A percentile compares a stretch with the other conserved stretches of the same genome.
phyloP scores from a whole-genome alignment of 805 yeast species.

The Wickerhamiella vanderwaltii region DNA sequence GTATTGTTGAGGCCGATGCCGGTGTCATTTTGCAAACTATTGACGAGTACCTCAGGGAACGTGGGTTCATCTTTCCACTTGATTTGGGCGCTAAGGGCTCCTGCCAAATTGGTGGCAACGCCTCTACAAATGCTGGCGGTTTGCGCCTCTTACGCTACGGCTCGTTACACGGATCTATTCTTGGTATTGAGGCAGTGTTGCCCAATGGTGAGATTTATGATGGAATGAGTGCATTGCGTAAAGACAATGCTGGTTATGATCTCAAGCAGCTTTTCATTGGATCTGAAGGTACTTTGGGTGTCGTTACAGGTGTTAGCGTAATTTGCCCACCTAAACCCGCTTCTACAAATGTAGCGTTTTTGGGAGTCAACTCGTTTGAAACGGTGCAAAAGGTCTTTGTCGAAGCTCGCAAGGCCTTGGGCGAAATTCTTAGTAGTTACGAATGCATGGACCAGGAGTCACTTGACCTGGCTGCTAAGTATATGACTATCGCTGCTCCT shows the following conservation, averaged over 20 bases:
- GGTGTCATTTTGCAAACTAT: conserved; percentile 80
- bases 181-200: conserved; percentile 81
- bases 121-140: conserved; percentile 97
- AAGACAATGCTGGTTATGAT: conserved; percentile 92
- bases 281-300: conserved; percentile 81
- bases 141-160: conserved; percentile 78
- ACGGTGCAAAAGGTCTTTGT: conserved; percentile 70
- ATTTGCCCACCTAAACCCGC: conserved; percentile 82
- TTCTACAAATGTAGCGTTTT: conserved; percentile 73
- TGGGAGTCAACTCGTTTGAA: conserved; percentile 69
- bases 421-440: conserved; percentile 80
- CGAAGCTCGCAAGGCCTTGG: conserved; percentile 62
- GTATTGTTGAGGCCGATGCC: conserved; percentile 77
- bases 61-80: conserved; percentile 83
- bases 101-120: conserved; percentile 88
- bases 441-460: conserved; percentile 67
- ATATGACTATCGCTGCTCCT: conserved; percentile 54
- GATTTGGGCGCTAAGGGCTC: conserved; percentile 95
- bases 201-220: conserved; percentile 73
- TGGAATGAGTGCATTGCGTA: conserved; percentile 73
- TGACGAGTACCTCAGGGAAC: conserved; percentile 61
- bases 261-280: conserved; percentile 87
- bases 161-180: conserved; percentile 77
- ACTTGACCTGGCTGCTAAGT: conserved; percentile 41
- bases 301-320: conserved; percentile 79